Percentiles rank a stretch among this genome's conserved stretches.
Conservation (phyloP, 441 rosid species). For the Rhodomyrtus psidioides region DNA sequence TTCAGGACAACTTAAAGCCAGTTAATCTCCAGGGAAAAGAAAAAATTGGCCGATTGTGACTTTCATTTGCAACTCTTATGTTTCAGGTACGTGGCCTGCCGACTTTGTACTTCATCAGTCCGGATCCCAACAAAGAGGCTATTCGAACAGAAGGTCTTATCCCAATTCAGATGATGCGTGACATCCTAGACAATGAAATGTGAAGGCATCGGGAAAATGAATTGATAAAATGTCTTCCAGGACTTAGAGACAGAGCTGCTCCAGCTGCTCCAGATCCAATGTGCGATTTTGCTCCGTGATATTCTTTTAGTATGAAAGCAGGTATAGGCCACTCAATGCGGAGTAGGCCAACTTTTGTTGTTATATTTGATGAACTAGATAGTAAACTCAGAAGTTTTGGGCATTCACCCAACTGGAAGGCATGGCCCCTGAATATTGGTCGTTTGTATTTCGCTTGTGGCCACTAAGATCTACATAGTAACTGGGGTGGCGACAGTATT, state of each 20-base stretch:
- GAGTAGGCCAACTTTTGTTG: background rate
- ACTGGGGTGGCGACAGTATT: background rate
- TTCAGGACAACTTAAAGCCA: background rate
- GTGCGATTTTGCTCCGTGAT: background rate
- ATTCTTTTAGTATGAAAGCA: background rate
- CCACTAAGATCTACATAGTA: background rate
- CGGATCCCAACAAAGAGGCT: constrained; percentile 78
- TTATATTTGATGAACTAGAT: background rate
- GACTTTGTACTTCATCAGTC: constrained; percentile 72
- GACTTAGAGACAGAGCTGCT: background rate
- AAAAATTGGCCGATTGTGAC: background rate
- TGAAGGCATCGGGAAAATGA: constrained; percentile 18
- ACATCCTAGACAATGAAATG: constrained; percentile 73
- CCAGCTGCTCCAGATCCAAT: background rate
- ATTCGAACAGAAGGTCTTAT: constrained; percentile 83
- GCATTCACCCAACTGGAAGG: background rate
- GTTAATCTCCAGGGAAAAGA: background rate
- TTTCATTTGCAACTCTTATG: background rate
- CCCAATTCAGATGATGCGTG: constrained; percentile 83
- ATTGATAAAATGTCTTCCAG: background rate
- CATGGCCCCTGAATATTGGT: background rate
- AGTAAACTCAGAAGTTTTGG: background rate
- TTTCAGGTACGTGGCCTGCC: constrained; percentile 85
- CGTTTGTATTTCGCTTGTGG: background rate
- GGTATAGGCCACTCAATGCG: background rate